These are phyloP conservation scores for Saxophila tyrrhenica DNA, from an alignment of 495 filamentous ascomycete genomes.

Conservation along the genomic window DNA sequence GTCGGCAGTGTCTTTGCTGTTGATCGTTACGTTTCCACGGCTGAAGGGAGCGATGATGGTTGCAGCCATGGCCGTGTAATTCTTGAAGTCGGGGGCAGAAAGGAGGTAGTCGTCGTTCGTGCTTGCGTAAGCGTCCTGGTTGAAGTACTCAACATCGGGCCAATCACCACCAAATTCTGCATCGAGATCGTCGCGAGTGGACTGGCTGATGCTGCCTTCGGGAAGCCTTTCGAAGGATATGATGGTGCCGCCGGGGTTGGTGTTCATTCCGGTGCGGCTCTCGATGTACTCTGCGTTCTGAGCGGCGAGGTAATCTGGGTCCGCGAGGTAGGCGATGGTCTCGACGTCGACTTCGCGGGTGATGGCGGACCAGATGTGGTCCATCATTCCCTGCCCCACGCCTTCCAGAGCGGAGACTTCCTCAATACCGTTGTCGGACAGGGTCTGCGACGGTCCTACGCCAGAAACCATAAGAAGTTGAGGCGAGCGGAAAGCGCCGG, in stretches of 20 bases:
- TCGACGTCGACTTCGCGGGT: conserved; percentile 10
- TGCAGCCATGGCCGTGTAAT: conserved; percentile 34
- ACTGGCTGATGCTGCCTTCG: background rate
- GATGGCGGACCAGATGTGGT: conserved; percentile 19
- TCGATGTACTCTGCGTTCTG: conserved; percentile 8
- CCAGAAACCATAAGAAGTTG: too few relatives aligned
- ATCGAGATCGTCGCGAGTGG: conserved; percentile 26
- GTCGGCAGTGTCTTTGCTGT: conserved; percentile 30
- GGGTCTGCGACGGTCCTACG: conserved; percentile 12
- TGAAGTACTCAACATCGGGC: conserved; percentile 47
- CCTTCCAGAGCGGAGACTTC: conserved; percentile 11
- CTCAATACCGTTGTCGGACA: conserved; percentile 11
- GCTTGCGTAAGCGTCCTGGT: conserved; percentile 21
- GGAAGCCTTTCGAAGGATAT: conserved; percentile 22
- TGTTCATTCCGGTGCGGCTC: conserved; percentile 13
- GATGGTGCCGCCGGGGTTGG: conserved; percentile 16
- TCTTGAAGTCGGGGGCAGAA: conserved; percentile 16
- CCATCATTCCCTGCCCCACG: conserved; percentile 23
- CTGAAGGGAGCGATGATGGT: conserved; percentile 38
- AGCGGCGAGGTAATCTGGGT: background rate
- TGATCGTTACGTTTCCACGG: conserved; percentile 45
- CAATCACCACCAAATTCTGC: conserved; percentile 40
- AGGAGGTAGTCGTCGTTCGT: background rate
- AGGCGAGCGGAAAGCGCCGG: conserved; percentile 34
- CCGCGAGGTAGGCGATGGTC: background rate